Evolutionary conservation across 768 basidiomycete species (phyloP).

Genomic region (Podaxis sp.): DNA sequence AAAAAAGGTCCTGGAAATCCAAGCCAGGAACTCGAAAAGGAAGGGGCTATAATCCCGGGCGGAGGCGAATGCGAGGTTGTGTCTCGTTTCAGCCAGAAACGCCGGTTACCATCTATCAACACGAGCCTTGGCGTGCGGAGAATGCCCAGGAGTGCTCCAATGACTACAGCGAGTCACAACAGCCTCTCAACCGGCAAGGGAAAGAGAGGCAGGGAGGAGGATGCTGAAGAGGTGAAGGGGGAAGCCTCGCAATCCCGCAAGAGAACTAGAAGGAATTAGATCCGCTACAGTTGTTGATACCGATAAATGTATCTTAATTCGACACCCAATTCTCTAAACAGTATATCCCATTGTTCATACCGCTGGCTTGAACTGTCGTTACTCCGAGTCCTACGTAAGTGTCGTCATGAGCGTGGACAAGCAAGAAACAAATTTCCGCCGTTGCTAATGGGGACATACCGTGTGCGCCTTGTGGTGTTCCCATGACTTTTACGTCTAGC

Average conservation of each 20-base stretch:
- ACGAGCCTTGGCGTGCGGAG: neutral
- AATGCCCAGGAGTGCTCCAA: neutral
- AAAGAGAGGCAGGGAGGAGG: neutral
- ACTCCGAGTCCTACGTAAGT: too few species aligned
- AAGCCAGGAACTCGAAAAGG: too few species aligned
- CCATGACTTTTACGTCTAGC: conserved; percentile 50
- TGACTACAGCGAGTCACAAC: neutral
- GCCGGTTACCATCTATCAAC: neutral
- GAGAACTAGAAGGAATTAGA: neutral
- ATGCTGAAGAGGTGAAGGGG: neutral
- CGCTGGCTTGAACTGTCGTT: too few species aligned
- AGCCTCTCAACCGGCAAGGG: neutral
- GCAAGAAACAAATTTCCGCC: conserved; percentile 44
- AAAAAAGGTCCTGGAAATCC: neutral
- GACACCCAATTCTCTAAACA: conserved; percentile 15
- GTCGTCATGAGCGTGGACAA: neutral
- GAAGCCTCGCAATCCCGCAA: neutral
- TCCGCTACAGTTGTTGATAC: neutral
- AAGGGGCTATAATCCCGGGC: too few species aligned
- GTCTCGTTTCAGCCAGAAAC: neutral
- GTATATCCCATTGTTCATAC: conserved; percentile 29
- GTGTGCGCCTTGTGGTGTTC: conserved; percentile 63
- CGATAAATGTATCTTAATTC: neutral
- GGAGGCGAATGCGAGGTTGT: too few species aligned
- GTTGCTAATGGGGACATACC: conserved; percentile 82